These are phyloP conservation scores for Myxozyma neglecta DNA, from an alignment of 805 yeast species.

Conservation along the genomic window DNA sequence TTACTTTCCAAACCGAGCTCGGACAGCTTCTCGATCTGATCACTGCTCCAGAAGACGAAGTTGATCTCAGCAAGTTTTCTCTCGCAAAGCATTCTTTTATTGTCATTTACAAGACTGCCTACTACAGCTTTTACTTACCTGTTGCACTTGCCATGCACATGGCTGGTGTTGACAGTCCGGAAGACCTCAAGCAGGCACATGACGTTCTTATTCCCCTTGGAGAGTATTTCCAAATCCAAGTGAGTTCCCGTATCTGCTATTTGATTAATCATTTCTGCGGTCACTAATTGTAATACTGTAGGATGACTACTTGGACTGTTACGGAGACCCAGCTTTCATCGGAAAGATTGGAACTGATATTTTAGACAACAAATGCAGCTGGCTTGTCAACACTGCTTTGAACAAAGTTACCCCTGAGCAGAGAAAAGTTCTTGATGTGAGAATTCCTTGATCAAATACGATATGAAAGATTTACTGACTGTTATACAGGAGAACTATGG, in stretches of 20 bases:
- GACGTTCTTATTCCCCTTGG: slow-evolving; percentile 92
- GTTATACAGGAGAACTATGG: slow-evolving; percentile 66
- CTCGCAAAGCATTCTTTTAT: slow-evolving; percentile 90
- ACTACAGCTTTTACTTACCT: slow-evolving; percentile 94
- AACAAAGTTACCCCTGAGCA: slow-evolving; percentile 75
- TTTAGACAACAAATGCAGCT: slow-evolving; percentile 96
- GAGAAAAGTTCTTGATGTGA: slow-evolving; percentile 69
- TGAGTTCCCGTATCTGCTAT: background rate
- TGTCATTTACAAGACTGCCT: slow-evolving; percentile 95
- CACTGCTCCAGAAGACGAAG: slow-evolving; percentile 95
- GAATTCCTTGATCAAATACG: background rate
- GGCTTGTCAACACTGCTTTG: slow-evolving; percentile 94
- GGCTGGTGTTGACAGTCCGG: slow-evolving; percentile 70
- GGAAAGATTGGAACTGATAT: slow-evolving; percentile 99
- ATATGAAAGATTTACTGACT: slow-evolving; percentile 21
- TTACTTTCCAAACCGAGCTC: slow-evolving; percentile 94
- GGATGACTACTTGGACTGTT: slow-evolving; percentile 94
- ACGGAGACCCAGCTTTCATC: slow-evolving; percentile 94
- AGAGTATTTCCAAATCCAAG: slow-evolving; percentile 95
- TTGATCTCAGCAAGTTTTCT: slow-evolving; percentile 83
- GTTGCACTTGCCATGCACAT: slow-evolving; percentile 95
- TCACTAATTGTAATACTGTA: background rate
- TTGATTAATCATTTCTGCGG: background rate
- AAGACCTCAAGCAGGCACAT: slow-evolving; percentile 82
- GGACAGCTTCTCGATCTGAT: slow-evolving; percentile 94